These are phyloP conservation scores for Domatiomyces globalis DNA, from an alignment of 2,329 filamentous ascomycete species.

Conservation along the genomic window DNA sequence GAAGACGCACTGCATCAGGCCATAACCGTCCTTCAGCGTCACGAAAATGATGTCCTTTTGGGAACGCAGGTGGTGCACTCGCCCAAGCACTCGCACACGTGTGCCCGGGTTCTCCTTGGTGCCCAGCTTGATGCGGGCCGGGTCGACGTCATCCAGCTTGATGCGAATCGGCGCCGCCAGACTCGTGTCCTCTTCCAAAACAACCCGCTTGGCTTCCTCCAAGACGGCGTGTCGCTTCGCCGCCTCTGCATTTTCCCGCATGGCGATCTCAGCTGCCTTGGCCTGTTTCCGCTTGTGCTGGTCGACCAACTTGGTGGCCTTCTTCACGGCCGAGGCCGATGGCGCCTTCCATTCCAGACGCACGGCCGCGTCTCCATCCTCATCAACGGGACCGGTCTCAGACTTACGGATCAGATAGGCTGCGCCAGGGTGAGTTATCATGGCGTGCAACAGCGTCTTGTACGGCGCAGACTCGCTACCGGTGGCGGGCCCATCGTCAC, in stretches of 20 bases:
- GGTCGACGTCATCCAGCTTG: slow-evolving; percentile 57
- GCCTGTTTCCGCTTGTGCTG: slow-evolving; percentile 70
- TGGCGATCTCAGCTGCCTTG: slow-evolving; percentile 59
- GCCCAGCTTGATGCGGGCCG: slow-evolving; percentile 42
- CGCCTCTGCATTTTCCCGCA: slow-evolving; percentile 58
- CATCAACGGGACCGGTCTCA: slow-evolving; percentile 44
- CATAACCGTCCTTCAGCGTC: slow-evolving; percentile 72
- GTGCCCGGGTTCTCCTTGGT: slow-evolving; percentile 48
- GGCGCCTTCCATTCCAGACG: slow-evolving; percentile 64
- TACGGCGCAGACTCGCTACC: slow-evolving; percentile 63
- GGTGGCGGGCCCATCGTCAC: slow-evolving; percentile 51
- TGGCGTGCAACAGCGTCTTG: slow-evolving; percentile 67
- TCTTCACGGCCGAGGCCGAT: slow-evolving; percentile 74
- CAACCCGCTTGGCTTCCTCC: slow-evolving; percentile 69
- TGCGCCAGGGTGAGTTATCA: slow-evolving; percentile 53
- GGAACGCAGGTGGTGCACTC: slow-evolving; percentile 64
- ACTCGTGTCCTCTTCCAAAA: slow-evolving; percentile 53
- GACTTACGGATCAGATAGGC: slow-evolving; percentile 57
- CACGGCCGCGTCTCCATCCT: slow-evolving; percentile 49
- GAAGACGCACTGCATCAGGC: slow-evolving; percentile 71
- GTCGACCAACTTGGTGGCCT: slow-evolving; percentile 60
- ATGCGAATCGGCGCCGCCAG: slow-evolving; percentile 64
- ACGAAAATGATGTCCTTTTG: slow-evolving; percentile 82
- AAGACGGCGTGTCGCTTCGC: slow-evolving; percentile 56
- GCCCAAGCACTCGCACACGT: slow-evolving; percentile 64